Evolutionary conservation across 192 early-diverging fungal species (phyloP).

Genomic region (Dissophora ornata): DNA sequence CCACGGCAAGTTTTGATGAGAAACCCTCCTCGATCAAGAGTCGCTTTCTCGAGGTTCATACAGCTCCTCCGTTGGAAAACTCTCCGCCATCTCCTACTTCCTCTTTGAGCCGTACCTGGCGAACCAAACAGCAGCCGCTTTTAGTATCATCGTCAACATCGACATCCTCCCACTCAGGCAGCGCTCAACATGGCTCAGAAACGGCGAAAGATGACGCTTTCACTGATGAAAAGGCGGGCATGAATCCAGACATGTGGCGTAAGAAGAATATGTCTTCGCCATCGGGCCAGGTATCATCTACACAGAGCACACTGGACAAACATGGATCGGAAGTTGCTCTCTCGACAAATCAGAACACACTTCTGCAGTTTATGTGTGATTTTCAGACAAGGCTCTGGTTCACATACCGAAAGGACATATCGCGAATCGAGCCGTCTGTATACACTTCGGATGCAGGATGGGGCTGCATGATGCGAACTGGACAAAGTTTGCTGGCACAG

Average conservation of each 20-base stretch:
- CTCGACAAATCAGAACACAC: conserved; percentile 22
- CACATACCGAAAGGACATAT: conserved; percentile 56
- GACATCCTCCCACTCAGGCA: neutral
- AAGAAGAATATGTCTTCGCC: neutral
- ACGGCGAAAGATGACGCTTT: neutral
- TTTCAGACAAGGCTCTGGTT: conserved; percentile 57
- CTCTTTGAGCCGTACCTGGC: conserved; percentile 15
- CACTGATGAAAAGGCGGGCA: neutral
- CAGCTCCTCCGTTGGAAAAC: neutral
- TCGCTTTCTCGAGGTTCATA: too few species aligned
- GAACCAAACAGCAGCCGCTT: too few species aligned
- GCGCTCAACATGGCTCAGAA: neutral
- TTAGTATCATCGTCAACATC: neutral
- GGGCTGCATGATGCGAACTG: conserved; percentile 61
- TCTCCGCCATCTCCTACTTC: conserved; percentile 18
- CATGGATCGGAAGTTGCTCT: neutral
- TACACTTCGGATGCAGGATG: conserved; percentile 59
- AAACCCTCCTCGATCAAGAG: neutral
- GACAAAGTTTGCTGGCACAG: conserved; percentile 57
- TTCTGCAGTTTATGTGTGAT: conserved; percentile 48
- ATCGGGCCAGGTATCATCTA: neutral
- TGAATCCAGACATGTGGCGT: neutral
- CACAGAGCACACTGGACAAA: neutral
- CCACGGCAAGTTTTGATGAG: neutral
- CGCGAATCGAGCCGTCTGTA: conserved; percentile 53